Base-by-base conservation (phyloP, 441 rosid species). In the Raphanus hybrid region DNA sequence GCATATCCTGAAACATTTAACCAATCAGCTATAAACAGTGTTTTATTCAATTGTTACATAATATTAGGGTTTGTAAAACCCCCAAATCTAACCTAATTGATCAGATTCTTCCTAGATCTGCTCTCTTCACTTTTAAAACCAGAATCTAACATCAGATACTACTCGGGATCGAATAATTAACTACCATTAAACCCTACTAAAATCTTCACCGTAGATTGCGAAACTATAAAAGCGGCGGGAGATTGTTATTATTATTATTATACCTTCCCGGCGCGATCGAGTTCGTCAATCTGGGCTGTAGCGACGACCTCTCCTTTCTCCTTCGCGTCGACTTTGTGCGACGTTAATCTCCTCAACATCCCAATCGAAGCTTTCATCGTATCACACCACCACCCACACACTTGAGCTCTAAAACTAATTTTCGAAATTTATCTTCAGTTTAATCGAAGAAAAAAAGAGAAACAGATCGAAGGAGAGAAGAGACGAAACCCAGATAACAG, bases 231-330 rank as follows among this genome's bases (percentile, higher is more conserved):
- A 63, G 15, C 54, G 16, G 54, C 5, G 54, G 6, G 16, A 48
- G 54, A 61, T 8, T 54, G 23, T 20, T 23, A 23, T 23, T 23
- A 23, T 23, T 23, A 23, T 23, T 23, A 23, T 32, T 35, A 35
- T 39, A 95, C 99, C 98, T 87, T 88, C 26, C 93, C 88, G 77
- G 98, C 98, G 69, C 90, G 91, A 71, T 84, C 92, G 79, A 96
- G 97, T 78, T 92, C 95, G 65, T 92, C 96, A 62, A 90, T 79
- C 78, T 86, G 92, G 69, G 90, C 78, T 2, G 89, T 75, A 65
- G 87, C 70, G 11, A 82, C 70, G 67, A 80, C 18, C 75, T 91
- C 96, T 54, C 69, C 79, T 83, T 89, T 92, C 20, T 89, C 97
- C 90, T 87, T 94, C 9, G 80, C 76, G 79, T 91, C 98, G 82